Percentiles rank a stretch among this genome's conserved stretches.
phyloP scores from a whole-genome alignment of 176 grass and related monocot genomes.

The Eleusine indica region DNA sequence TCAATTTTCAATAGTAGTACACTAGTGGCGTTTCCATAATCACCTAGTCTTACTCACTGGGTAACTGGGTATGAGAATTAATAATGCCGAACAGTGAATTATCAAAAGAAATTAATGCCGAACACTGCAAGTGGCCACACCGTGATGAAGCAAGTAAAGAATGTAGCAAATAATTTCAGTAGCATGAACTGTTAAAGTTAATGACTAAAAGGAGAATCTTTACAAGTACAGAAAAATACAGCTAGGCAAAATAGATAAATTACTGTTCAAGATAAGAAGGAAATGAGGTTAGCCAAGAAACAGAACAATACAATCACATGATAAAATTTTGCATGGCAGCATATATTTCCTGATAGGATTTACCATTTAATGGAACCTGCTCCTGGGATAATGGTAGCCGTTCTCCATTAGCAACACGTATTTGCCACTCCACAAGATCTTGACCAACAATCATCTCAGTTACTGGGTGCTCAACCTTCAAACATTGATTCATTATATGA shows the following conservation, averaged over 20 bases:
- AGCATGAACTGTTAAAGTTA: not conserved
- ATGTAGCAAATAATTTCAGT: not conserved
- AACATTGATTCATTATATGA: conserved; percentile 31
- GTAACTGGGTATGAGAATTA: not conserved
- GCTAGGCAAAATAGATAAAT: not conserved
- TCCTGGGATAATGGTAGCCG: conserved; percentile 74
- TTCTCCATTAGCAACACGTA: conserved; percentile 94
- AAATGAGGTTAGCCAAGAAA: not conserved
- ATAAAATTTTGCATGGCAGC: not conserved
- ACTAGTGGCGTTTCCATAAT: not conserved
- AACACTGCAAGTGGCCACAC: not conserved
- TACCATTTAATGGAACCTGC: conserved; percentile 83
- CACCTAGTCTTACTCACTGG: not conserved
- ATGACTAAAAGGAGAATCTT: not conserved
- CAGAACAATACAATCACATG: not conserved
- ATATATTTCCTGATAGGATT: conserved; percentile 25
- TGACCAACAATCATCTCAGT: conserved; percentile 97
- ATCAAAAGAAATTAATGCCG: not conserved
- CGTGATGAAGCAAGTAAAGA: not conserved
- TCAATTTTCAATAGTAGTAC: not conserved
- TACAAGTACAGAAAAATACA: not conserved
- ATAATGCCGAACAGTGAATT: not conserved
- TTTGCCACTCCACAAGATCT: conserved; percentile 99
- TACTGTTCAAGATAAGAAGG: not conserved
- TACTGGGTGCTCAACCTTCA: conserved; percentile 94